These are phyloP conservation scores for Aspergillus carlsbadensis DNA, from an alignment of 495 filamentous ascomycete genomes.

Conservation along the genomic window DNA sequence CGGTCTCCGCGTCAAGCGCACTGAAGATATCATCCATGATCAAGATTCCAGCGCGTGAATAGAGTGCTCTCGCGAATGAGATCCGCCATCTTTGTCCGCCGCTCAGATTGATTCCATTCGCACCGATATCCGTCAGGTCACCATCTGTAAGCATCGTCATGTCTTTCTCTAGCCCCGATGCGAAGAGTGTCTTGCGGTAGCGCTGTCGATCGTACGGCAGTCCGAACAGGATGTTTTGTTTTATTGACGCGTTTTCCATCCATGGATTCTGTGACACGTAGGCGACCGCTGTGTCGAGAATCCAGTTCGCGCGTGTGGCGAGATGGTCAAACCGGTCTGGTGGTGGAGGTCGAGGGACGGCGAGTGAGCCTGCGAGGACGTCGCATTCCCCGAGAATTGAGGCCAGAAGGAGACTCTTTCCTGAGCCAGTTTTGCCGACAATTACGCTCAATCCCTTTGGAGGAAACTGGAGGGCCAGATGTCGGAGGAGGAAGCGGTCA, in stretches of 20 bases:
- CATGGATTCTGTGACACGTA: conserved; percentile 79
- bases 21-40: conserved; percentile 82
- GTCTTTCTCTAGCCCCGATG: conserved; percentile 69
- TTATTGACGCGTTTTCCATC: conserved; percentile 77
- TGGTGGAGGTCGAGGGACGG: conserved; percentile 38
- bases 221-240: conserved; percentile 70
- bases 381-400: conserved; percentile 60
- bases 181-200: conserved; percentile 62
- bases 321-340: conserved; percentile 47
- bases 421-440: conserved; percentile 51
- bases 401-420: conserved; percentile 60
- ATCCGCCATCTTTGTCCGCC: conserved; percentile 79
- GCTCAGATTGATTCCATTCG: conserved; percentile 77
- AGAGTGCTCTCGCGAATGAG: conserved; percentile 73
- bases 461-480: conserved; percentile 65
- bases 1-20: conserved; percentile 63
- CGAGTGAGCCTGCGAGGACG: conserved; percentile 42
- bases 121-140: conserved; percentile 72
- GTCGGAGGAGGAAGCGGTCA: conserved; percentile 60
- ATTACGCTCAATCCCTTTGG: conserved; percentile 62
- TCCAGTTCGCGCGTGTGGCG: conserved; percentile 67
- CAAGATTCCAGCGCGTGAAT: conserved; percentile 73
- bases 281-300: conserved; percentile 63
- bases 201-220: conserved; percentile 63
- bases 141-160: conserved; percentile 69